Base-by-base conservation (phyloP, 768 basidiomycete species). In the Pholiota conissans region DNA sequence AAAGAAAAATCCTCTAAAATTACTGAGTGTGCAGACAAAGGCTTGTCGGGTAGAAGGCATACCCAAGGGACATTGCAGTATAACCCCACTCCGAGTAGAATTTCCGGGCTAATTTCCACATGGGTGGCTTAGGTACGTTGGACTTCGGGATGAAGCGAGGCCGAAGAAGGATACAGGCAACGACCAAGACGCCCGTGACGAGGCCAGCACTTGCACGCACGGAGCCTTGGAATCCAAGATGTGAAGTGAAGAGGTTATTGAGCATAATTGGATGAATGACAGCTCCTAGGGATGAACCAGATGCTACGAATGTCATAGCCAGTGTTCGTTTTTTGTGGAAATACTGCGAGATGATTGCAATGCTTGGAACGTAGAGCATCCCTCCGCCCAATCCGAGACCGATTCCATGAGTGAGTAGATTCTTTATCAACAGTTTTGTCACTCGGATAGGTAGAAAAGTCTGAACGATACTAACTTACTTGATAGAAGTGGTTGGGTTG, bases 221-320 rank as follows among this genome's bases (percentile, higher is more conserved):
- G n/a, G 77, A 77, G 42, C 71, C 74, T 24, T 72, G 74, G 54
- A 84, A 85, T 1, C 82, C 79, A 24, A 75, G 70, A 2, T 46
- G 61, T 9, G 68, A 67, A 47, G 71, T 66, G 54, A 75, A 70
- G 20, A 78, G 71, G 39, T 81, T 75, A 65, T 85, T 84, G 40
- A 86, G 67, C 74, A 84, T 76, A 57, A 82, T 79, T 2, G 81
- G 79, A 58, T 79, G 78, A 3, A 83, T 61, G 20, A 81, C 56
- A 1, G 67, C 69, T 10, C 72, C 72, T 9, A 72, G 61, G 4
- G 68, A 63, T 3, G 66, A 65, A 4, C 66, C 71, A 16, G 69
- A 50, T 14, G 64, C 61, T 40, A 61, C 63, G 20, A 69, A 60
- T 9, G 81, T 76, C 69, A 81, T 80, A 0, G 79, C 82, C 24